phyloP scores from a whole-genome alignment of 805 yeast genomes.

The Metschnikowia continentalis region DNA sequence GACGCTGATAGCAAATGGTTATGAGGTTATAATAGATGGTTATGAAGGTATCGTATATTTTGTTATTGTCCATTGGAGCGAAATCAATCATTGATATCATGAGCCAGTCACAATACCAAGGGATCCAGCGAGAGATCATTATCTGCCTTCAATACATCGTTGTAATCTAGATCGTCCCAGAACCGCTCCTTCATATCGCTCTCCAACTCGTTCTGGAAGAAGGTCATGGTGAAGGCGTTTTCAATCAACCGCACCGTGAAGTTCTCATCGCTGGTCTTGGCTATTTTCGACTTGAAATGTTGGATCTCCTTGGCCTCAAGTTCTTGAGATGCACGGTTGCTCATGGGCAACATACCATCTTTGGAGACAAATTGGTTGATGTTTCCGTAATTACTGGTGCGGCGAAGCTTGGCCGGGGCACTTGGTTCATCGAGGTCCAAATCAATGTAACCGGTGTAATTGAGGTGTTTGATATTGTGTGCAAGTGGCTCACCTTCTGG shows the following conservation, averaged over 20 bases:
- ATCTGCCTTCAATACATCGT: constrained; percentile 10
- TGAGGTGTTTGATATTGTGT: constrained; percentile 2
- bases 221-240: constrained; percentile 15
- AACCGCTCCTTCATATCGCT: constrained; percentile 1
- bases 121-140: constrained; percentile 1
- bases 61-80: not conserved
- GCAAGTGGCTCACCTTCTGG: not conserved
- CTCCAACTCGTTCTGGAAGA: constrained; percentile 5
- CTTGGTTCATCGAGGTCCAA: constrained; percentile 7
- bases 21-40: no score
- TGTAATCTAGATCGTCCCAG: constrained; percentile 16
- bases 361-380: constrained; percentile 9
- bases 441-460: constrained; percentile 6
- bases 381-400: constrained; percentile 12
- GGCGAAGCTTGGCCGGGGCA: constrained; percentile 8
- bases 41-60: not conserved
- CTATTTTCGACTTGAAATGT: constrained; percentile 2
- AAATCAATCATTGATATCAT: not conserved
- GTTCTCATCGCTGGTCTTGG: not conserved
- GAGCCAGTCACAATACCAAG: constrained; percentile 5
- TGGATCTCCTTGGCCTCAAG: constrained; percentile 15
- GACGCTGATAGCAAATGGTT: no score
- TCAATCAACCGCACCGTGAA: constrained; percentile 13
- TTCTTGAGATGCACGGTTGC: constrained; percentile 14
- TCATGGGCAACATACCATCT: constrained; percentile 12